These are phyloP conservation scores for Babjeviella inositovora DNA, from an alignment of 805 yeast genomes.

Conservation along the genomic window DNA sequence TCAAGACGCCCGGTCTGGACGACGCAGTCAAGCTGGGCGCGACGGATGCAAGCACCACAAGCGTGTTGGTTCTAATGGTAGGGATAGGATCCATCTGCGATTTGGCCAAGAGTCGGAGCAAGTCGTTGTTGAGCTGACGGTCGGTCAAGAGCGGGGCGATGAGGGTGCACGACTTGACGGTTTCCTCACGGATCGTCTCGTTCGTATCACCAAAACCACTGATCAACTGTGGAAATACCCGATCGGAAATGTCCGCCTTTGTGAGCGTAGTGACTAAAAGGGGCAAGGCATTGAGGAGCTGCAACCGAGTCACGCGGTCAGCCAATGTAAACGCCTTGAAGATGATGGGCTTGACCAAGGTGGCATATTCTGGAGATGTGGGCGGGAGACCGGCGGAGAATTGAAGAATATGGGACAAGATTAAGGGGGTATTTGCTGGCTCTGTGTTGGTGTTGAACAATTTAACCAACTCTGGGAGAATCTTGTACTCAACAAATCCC, in stretches of 20 bases:
- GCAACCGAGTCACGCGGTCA: conserved; percentile 66
- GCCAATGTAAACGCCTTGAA: conserved; percentile 43
- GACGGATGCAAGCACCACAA: conserved; percentile 51
- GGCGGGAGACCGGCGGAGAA: conserved; percentile 12
- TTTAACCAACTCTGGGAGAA: conserved; percentile 55
- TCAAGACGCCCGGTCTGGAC: conserved; percentile 56
- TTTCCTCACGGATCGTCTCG: conserved; percentile 63
- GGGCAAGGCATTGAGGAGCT: conserved; percentile 52
- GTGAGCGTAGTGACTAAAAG: conserved; percentile 30
- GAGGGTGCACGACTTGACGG: conserved; percentile 45
- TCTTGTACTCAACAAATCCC: conserved; percentile 37
- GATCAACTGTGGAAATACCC: conserved; percentile 50
- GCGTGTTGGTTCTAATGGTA: conserved; percentile 64
- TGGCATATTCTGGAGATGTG: conserved; percentile 16
- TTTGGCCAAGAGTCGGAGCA: conserved; percentile 66
- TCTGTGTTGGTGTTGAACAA: conserved; percentile 19
- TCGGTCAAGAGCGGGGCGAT: conserved; percentile 54
- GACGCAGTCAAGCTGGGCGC: conserved; percentile 36
- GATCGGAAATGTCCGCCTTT: conserved; percentile 48
- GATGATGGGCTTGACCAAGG: conserved; percentile 42
- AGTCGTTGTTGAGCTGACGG: conserved; percentile 75
- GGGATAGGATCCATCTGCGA: conserved; percentile 66
- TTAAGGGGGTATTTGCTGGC: conserved; percentile 14
- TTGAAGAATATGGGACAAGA: conserved; percentile 10
- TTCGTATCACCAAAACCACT: conserved; percentile 82